Base-by-base conservation (phyloP, 2,329 filamentous ascomycete genomes). In the Phialophora verrucosa region DNA sequence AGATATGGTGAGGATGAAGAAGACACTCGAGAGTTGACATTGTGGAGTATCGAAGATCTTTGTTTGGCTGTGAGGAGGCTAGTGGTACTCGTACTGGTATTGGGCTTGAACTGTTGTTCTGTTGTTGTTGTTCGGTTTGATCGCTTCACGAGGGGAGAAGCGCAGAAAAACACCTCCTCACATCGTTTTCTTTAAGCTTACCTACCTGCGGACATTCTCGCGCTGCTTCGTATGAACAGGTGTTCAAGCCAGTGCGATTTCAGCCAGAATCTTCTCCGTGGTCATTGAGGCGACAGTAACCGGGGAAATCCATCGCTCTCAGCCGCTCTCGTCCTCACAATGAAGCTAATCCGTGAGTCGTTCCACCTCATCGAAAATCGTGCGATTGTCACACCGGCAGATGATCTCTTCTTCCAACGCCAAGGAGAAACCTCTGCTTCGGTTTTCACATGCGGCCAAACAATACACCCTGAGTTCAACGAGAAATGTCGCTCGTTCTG, bases 1-100 rank as follows among this genome's bases (percentile, higher is more conserved):
- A 66, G 51, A 66, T 66, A 23, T 66, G 64, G 32, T 63, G 64
- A 25, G 64, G 60, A 50, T 60, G 60, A 12, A 49, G 55, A 20
- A 60, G 56, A 17, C 55, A 60, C 17, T 59, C 60, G 42, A 59
- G 55, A 23, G 64, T 50, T 14, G 55, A 38, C 60, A 63, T 66
- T 1, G 17, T 60, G 56, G 42, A 17, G 42, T 59, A 8, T 53
- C 11, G 23, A 27, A 6, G 23, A 27, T 14, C 7, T 44, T 44
- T n/a, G 38, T 1, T 44, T n/a, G 17, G 38, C 38, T 42, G 38
- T n/a, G 35, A 17, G 6, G 38, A 17, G 38, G 38, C 38, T 17
- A 42, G 38, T 17, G 38, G 38, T 44, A 20, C 6, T n/a, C 14
- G 38, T 44, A 44, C 14, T n/a, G 38, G 38, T 44, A n/a, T 44